A percentile compares a stretch with the other conserved stretches of the same genome.
Evolutionary conservation across 2,329 filamentous ascomycete genomes (phyloP).

Genomic region (Venturiaceae sp.): DNA sequence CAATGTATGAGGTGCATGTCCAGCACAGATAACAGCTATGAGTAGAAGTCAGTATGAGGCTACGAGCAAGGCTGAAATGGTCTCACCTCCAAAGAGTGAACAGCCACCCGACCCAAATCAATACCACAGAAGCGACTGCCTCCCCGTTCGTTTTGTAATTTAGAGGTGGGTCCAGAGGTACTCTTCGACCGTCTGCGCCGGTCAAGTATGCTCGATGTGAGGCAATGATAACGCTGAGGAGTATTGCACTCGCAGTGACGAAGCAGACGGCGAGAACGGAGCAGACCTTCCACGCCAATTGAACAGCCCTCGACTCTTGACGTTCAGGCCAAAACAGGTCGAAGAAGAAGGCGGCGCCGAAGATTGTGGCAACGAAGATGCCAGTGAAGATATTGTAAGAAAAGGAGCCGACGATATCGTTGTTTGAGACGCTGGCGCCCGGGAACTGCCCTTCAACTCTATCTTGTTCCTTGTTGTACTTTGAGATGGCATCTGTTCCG

Average conservation of each 20-base stretch:
- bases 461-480: constrained; percentile 23
- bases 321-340: constrained; percentile 52
- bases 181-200: constrained; percentile 14
- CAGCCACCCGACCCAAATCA: constrained; percentile 43
- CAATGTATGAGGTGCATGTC: constrained; percentile 27
- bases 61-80: too few relatives aligned
- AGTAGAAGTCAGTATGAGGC: neutral
- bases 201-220: constrained; percentile 34
- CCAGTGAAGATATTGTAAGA: constrained; percentile 51
- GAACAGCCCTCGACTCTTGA: constrained; percentile 37
- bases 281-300: constrained; percentile 44
- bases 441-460: constrained; percentile 31
- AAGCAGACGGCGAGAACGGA: constrained; percentile 38
- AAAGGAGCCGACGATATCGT: constrained; percentile 45
- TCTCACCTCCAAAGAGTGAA: constrained; percentile 36
- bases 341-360: constrained; percentile 51
- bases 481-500: constrained; percentile 44
- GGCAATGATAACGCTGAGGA: constrained; percentile 42
- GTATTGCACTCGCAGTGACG: constrained; percentile 37
- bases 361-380: constrained; percentile 47
- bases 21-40: constrained; percentile 28
- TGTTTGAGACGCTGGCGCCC: constrained; percentile 38
- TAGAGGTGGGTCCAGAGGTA: constrained; percentile 24
- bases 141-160: constrained; percentile 40
- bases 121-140: constrained; percentile 40